Conservation (phyloP, 2,329 filamentous ascomycete species). For the Pseudogymnoascus sp. region DNA sequence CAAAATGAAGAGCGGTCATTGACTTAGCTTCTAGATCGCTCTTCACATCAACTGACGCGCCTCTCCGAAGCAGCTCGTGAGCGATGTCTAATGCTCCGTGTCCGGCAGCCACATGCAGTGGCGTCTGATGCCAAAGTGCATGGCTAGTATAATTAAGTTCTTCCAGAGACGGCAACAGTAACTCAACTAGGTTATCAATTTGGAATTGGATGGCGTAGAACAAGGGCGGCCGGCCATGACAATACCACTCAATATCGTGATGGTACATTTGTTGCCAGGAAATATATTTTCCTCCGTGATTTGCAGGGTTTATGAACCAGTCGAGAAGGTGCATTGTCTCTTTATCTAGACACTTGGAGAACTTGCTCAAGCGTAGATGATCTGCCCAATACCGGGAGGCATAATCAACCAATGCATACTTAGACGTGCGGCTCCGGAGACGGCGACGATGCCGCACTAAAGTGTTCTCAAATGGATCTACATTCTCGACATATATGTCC, state of each 20-base stretch:
- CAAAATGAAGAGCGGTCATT: slow-evolving; percentile 13
- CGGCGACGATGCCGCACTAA: neutral
- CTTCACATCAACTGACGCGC: slow-evolving; percentile 9
- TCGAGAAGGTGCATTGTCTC: slow-evolving; percentile 7
- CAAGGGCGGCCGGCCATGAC: slow-evolving; percentile 3
- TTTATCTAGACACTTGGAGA: neutral
- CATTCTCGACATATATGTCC: neutral
- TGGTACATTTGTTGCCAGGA: slow-evolving; percentile 16
- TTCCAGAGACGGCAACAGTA: slow-evolving; percentile 2
- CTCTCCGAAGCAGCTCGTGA: slow-evolving; percentile 8
- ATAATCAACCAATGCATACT: slow-evolving; percentile 11
- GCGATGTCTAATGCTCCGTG: slow-evolving; percentile 4
- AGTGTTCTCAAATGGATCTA: neutral
- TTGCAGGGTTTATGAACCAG: slow-evolving; percentile 10
- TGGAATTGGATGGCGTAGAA: slow-evolving; percentile 14
- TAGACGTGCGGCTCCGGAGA: neutral
- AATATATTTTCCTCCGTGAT: slow-evolving; percentile 9
- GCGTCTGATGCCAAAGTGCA: neutral
- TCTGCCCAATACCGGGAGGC: slow-evolving; percentile 11
- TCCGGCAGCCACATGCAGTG: slow-evolving; percentile 13
- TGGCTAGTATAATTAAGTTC: neutral
- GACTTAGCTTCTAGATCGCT: neutral
- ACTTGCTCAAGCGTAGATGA: slow-evolving; percentile 10
- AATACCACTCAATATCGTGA: slow-evolving; percentile 11
- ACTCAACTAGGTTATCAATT: slow-evolving; percentile 1